Evolutionary conservation across 148 eudicot genomes (phyloP).

Genomic region (Polygonum maritimum): DNA sequence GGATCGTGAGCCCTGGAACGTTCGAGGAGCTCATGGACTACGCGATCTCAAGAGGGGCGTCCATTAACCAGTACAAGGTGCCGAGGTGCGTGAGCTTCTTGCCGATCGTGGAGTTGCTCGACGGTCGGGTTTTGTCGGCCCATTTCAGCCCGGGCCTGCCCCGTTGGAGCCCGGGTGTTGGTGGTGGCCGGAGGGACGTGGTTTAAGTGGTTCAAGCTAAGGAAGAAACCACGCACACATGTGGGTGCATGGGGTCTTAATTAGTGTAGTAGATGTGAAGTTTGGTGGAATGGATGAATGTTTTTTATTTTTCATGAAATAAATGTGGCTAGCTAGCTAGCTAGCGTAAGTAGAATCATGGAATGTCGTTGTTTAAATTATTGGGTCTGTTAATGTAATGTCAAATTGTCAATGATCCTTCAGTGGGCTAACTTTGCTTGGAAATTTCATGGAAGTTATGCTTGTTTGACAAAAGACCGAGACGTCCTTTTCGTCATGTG

Average conservation of each 20-base stretch:
- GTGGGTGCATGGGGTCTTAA: not conserved
- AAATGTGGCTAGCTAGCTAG: not conserved
- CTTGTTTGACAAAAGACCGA: not conserved
- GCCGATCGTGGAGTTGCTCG: constrained; percentile 37
- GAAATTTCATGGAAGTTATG: not conserved
- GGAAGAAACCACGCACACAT: not conserved
- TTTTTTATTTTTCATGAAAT: not conserved
- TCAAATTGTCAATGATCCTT: not conserved
- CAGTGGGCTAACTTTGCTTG: not conserved
- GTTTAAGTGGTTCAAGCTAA: not conserved
- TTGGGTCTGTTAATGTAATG: not conserved
- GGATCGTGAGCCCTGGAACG: constrained; percentile 42
- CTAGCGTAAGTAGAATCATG: not conserved
- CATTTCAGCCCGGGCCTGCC: constrained; percentile 44
- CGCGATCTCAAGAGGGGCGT: constrained; percentile 45
- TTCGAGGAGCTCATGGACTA: constrained; percentile 69
- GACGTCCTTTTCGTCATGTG: not conserved
- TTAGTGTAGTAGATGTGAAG: not conserved
- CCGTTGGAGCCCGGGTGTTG: constrained; percentile 29
- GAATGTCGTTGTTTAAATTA: not conserved
- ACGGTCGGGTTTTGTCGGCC: constrained; percentile 35
- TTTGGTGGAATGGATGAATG: not conserved
- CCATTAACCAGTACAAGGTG: constrained; percentile 50
- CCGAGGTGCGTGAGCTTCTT: constrained; percentile 49
- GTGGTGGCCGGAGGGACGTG: not conserved